A percentile compares a stretch with the other conserved stretches of the same genome.
Evolutionary conservation across 83 land plant species (phyloP).

Genomic region (Diphasiastrum complanatum): DNA sequence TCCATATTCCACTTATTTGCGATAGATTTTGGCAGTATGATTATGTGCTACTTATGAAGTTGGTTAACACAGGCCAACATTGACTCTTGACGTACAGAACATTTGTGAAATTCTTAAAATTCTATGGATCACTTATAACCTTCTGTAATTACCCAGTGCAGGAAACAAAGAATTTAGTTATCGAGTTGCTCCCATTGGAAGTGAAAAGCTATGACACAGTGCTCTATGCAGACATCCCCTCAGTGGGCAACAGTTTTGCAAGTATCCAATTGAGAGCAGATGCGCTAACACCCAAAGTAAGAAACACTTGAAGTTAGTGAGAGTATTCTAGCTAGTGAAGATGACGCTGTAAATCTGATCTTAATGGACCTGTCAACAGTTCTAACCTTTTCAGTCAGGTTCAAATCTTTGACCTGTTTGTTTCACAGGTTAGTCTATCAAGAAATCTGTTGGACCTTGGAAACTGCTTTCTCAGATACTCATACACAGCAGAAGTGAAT

Average conservation of each 20-base stretch:
- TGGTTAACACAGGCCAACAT: too few relatives aligned
- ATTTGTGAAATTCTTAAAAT: too few relatives aligned
- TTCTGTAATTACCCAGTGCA: conserved; percentile 2
- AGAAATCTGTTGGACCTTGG: conserved; percentile 22
- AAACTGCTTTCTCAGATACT: conserved; percentile 20
- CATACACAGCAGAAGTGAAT: conserved; percentile 12
- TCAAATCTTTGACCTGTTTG: too few relatives aligned
- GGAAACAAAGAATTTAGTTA: conserved; percentile 5
- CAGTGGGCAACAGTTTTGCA: conserved; percentile 13
- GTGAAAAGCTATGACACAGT: conserved; percentile 1
- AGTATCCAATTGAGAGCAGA: conserved; percentile 6
- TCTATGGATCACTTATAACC: background rate
- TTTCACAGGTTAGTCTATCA: conserved; percentile 16
- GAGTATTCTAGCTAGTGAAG: too few relatives aligned
- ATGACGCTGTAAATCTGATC: too few relatives aligned
- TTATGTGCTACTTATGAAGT: too few relatives aligned
- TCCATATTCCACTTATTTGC: too few relatives aligned
- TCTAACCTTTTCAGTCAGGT: too few relatives aligned
- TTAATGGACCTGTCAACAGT: too few relatives aligned
- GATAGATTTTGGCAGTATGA: too few relatives aligned
- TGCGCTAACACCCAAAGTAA: conserved; percentile 20
- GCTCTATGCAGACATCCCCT: conserved; percentile 1
- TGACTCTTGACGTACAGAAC: too few relatives aligned
- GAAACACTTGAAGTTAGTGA: background rate
- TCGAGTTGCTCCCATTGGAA: conserved; percentile 14